Base-by-base conservation (phyloP, 768 basidiomycete genomes). In the Hypsizygus marmoreus region DNA sequence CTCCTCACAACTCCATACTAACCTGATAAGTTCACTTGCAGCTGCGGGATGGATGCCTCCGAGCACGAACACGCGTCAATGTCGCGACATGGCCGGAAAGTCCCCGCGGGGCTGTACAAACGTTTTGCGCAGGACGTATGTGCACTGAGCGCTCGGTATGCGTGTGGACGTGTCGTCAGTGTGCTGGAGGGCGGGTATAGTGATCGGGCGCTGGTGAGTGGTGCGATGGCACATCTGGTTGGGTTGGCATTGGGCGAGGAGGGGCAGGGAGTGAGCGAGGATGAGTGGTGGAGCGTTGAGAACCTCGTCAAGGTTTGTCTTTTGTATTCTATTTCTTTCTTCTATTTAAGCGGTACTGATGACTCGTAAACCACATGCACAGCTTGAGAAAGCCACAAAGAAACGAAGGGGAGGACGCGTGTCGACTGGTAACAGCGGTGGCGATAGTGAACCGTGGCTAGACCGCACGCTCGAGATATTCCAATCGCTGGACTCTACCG, bases 101-200 rank as follows among this genome's bases (percentile, higher is more conserved):
- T 97, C 0, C 95, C 95, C 0, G 75, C 83, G 0, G 81, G 83
- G 0, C 97, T 97, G 65, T 98, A 88, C 63, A 70, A 86, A 55
- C 85, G 81, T 8, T 95, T 97, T 57, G 83, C 92, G 0, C 73
- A 67, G 4, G 92, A 95, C 54, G 80, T 82, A 0, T 72, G 78
- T 41, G 60, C 55, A 0, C 77, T 99, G 45, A 84, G 87, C 6
- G 76, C 86, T 20, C 53, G 63, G 34, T 83, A 83, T 51, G 82
- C 90, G 0, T 57, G 63, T 1, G 91, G 93, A 0, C 77, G 82
- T 31, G 56, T 95, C 4, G 74, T 98, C 29, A 93, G 91, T 55
- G 89, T 97, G 0, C 80, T 99, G 1, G 95, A 99, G 68, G 95
- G 95, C 1, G 95, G 95, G 1, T 97, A 97, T 59, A 91, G 90